A percentile compares a stretch with the other conserved stretches of the same genome.
These are phyloP conservation scores for Neostapfia colusana DNA, from an alignment of 176 grass and related monocot species.

Conservation along the genomic window DNA sequence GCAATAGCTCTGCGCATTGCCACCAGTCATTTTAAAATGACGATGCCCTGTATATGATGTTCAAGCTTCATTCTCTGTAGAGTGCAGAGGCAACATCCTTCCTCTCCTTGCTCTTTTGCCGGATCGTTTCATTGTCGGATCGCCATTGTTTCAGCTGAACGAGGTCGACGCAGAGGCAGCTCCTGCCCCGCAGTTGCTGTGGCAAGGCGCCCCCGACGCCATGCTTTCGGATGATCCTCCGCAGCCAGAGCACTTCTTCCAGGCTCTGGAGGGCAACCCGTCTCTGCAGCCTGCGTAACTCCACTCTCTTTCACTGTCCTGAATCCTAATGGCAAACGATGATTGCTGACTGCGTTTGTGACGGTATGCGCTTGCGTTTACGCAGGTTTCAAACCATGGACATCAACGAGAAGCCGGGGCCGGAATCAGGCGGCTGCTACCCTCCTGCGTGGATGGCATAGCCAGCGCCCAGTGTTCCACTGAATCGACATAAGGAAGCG, in stretches of 20 bases:
- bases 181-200: background rate
- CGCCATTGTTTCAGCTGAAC: conserved; percentile 36
- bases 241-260: conserved; percentile 47
- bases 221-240: conserved; percentile 20
- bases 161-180: conserved; percentile 17
- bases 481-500: background rate
- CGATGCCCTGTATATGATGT: background rate
- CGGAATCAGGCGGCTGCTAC: background rate
- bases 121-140: conserved; percentile 6
- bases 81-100: background rate
- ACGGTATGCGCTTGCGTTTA: background rate
- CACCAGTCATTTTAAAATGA: background rate
- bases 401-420: conserved; percentile 35
- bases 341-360: background rate
- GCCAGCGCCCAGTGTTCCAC: background rate
- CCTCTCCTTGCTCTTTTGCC: background rate
- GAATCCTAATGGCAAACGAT: background rate
- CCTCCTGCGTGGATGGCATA: conserved; percentile 41
- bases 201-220: background rate
- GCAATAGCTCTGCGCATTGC: background rate
- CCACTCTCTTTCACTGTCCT: background rate
- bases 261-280: conserved; percentile 29
- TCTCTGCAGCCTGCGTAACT: conserved; percentile 29
- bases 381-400: conserved; percentile 35
- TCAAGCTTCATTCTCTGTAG: background rate